Percentiles rank a stretch among this genome's conserved stretches.
Conservation (phyloP, 495 filamentous ascomycete genomes). For the Lasiosphaeria hispida region DNA sequence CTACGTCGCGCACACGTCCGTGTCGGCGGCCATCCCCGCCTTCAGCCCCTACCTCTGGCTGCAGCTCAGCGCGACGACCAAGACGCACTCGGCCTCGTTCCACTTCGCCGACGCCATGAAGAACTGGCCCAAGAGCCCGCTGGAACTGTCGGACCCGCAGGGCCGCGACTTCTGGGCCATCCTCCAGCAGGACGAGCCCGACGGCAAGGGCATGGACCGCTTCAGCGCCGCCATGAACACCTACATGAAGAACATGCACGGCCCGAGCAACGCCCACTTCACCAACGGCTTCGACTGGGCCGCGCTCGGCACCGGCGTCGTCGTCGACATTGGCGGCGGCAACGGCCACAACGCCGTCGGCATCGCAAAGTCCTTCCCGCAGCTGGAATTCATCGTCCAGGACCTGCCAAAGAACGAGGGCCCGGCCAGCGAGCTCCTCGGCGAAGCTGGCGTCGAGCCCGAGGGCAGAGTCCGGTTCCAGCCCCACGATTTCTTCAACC, state of each 20-base stretch:
- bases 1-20: conserved; percentile 6
- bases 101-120: neutral
- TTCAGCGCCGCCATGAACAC: conserved; percentile 8
- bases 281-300: conserved; percentile 6
- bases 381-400: conserved; percentile 8
- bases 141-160: neutral
- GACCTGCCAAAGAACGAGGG: conserved; percentile 6
- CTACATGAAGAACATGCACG: neutral
- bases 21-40: conserved; percentile 6
- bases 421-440: neutral
- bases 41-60: conserved; percentile 3
- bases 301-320: neutral
- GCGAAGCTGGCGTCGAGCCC: neutral
- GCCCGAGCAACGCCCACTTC: neutral
- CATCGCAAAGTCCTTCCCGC: neutral
- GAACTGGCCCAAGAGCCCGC: neutral
- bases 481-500: conserved; percentile 9
- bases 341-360: conserved; percentile 2
- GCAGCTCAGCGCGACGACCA: neutral
- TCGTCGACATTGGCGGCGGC: conserved; percentile 12
- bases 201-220: conserved; percentile 2
- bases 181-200: conserved; percentile 6
- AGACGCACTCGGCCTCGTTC: neutral
- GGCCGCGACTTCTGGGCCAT: conserved; percentile 8
- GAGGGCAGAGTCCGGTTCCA: conserved; percentile 1